Conservation (phyloP, 2,329 filamentous ascomycete genomes). For the Aspergillus persii region DNA sequence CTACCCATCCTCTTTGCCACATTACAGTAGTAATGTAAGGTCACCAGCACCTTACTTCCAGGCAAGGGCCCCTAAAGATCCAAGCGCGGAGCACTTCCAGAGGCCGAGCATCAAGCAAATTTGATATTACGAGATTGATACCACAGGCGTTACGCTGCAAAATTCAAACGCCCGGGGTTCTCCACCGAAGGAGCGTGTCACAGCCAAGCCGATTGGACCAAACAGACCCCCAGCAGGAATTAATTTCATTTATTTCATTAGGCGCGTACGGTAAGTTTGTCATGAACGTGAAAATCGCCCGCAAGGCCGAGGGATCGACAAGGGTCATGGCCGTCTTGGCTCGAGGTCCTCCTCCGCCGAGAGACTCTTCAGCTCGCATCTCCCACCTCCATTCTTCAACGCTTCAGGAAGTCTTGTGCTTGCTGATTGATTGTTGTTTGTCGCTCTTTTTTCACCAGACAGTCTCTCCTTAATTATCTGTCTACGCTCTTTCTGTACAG, state of each 20-base stretch:
- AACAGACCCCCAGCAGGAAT: too few relatives aligned
- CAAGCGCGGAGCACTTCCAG: not conserved
- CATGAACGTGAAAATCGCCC: not conserved
- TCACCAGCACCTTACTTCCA: not conserved
- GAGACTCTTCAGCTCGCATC: conserved; percentile 1
- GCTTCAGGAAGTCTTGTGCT: not conserved
- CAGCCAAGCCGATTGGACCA: not conserved
- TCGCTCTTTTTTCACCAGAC: not conserved
- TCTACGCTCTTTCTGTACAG: conserved; percentile 4
- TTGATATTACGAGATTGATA: not conserved
- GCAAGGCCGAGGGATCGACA: conserved; percentile 5
- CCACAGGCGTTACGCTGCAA: not conserved
- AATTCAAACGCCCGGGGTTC: not conserved
- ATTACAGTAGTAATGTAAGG: not conserved
- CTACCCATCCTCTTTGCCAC: not conserved
- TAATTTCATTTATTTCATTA: too few relatives aligned
- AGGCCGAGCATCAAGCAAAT: not conserved
- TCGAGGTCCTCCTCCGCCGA: not conserved
- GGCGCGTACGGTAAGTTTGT: not conserved
- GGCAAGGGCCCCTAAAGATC: not conserved
- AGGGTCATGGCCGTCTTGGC: conserved; percentile 5
- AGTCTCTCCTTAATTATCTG: not conserved
- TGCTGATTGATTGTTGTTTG: not conserved
- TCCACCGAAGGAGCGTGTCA: not conserved
- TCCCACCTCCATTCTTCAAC: conserved; percentile 13